Conservation (phyloP, 495 filamentous ascomycete genomes). For the Talaromyces ruber region DNA sequence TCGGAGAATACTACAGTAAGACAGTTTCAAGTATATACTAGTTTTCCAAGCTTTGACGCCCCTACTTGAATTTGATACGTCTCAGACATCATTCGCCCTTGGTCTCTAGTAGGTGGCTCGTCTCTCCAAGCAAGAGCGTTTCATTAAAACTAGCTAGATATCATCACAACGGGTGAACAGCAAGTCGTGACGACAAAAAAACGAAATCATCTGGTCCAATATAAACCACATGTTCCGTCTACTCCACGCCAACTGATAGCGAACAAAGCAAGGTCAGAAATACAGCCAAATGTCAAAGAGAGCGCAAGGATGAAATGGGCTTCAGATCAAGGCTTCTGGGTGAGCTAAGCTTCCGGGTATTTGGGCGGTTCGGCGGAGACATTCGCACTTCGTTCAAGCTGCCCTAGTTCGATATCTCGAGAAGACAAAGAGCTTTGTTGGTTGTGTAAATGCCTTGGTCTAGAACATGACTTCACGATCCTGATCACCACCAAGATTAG, state of each 20-base stretch:
- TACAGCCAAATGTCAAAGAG: neutral
- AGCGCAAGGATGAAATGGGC: neutral
- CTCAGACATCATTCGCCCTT: neutral
- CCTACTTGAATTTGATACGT: neutral
- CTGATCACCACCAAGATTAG: neutral
- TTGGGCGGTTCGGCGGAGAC: neutral
- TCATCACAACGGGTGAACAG: neutral
- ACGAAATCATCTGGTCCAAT: neutral
- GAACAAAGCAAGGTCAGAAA: neutral
- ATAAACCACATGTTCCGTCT: neutral
- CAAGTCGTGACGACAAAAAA: neutral
- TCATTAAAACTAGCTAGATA: neutral
- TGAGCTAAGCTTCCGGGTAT: neutral
- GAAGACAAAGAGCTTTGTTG: neutral
- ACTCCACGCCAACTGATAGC: neutral
- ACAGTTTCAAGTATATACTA: neutral
- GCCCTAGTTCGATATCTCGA: neutral
- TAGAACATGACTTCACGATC: neutral
- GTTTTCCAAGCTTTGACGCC: neutral
- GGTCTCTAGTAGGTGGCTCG: neutral
- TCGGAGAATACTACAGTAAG: slow-evolving; percentile 19
- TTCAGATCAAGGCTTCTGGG: neutral
- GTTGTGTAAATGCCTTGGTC: neutral
- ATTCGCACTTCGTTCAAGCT: neutral
- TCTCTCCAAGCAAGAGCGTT: neutral